Conservation (phyloP, 163 green algal genomes). For the Prototheca wickerhamii region DNA sequence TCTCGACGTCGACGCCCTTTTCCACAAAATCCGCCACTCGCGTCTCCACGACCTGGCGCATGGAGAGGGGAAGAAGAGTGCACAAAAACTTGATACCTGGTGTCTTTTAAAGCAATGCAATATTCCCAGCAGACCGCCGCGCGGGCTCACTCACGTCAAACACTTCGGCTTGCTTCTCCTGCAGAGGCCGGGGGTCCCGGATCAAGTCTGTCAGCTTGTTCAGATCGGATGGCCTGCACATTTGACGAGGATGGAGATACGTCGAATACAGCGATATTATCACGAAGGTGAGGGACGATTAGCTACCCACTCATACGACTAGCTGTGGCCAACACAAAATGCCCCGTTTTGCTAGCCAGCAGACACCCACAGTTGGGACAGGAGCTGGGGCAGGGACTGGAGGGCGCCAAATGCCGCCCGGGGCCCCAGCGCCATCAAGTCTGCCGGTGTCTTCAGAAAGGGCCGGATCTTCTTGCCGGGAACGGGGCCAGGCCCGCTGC, state of each 20-base stretch:
- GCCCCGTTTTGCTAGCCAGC: neutral
- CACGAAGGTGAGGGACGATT: too few relatives aligned
- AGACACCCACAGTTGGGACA: neutral
- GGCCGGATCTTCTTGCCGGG: neutral
- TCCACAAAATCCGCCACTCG: neutral
- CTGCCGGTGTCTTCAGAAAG: neutral
- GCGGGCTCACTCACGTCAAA: neutral
- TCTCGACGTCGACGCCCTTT: neutral
- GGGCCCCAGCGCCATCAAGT: neutral
- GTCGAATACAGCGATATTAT: too few relatives aligned
- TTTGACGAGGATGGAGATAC: too few relatives aligned
- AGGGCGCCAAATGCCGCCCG: neutral
- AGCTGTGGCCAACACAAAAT: neutral
- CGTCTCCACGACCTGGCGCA: neutral
- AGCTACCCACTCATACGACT: neutral
- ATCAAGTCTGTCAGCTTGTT: neutral
- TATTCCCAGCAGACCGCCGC: neutral
- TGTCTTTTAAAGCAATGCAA: neutral
- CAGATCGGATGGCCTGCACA: neutral
- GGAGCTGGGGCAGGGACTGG: neutral
- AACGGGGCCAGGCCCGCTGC: neutral
- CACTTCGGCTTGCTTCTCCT: neutral
- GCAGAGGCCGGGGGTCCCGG: neutral
- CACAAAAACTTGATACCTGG: too few relatives aligned
- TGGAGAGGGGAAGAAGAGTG: neutral